Percentiles rank a stretch among this genome's conserved stretches.
phyloP scores from a whole-genome alignment of 176 grass and related monocot genomes.

The Oryza australiensis region DNA sequence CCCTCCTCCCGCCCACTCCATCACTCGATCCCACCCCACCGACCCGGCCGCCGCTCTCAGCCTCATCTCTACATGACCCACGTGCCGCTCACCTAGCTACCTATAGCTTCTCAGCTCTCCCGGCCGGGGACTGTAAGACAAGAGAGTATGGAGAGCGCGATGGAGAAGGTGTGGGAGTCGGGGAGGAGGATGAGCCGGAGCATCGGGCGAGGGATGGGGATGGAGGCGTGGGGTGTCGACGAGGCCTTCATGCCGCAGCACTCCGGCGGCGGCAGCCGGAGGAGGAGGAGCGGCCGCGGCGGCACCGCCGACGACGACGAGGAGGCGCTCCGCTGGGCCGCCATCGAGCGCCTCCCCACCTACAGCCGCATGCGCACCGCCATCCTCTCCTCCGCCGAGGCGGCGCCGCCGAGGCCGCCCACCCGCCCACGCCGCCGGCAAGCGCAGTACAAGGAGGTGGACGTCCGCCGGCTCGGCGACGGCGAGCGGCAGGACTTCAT shows the following conservation, averaged over 20 bases:
- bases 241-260: constrained; percentile 58
- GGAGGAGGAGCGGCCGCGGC: not conserved
- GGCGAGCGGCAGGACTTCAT: constrained; percentile 93
- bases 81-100: not conserved
- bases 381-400: constrained; percentile 42
- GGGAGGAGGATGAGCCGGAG: constrained; percentile 74
- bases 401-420: not conserved
- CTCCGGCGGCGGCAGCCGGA: constrained; percentile 2
- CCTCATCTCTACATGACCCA: too few relatives aligned
- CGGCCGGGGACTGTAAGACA: too few relatives aligned
- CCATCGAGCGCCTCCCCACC: constrained; percentile 83
- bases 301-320: constrained; percentile 61
- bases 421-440: not conserved
- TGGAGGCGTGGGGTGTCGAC: constrained; percentile 83
- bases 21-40: too few relatives aligned
- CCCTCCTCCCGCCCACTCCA: too few relatives aligned
- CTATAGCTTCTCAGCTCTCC: too few relatives aligned
- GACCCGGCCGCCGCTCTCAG: too few relatives aligned
- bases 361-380: constrained; percentile 77
- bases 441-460: constrained; percentile 74
- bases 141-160: constrained; percentile 42
- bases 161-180: constrained; percentile 84
- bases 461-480: constrained; percentile 69
- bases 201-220: constrained; percentile 75
- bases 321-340: constrained; percentile 88